Percentiles rank a stretch among this genome's conserved stretches.
Conservation (phyloP, 2,329 filamentous ascomycete genomes). For the Volutella citrinella region DNA sequence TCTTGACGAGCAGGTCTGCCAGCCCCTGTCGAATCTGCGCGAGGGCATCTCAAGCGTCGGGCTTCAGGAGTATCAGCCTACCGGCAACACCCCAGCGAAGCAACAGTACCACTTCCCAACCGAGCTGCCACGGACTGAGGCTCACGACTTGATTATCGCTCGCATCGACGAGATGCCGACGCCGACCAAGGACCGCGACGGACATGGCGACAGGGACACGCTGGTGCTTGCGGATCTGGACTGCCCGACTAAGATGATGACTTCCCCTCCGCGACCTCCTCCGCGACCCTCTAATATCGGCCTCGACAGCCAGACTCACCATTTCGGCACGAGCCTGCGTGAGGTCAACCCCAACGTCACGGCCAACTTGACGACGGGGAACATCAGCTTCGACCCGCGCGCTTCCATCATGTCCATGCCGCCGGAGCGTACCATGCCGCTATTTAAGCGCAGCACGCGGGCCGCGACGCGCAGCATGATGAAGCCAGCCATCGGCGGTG, state of each 20-base stretch:
- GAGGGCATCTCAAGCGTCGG: constrained; percentile 61
- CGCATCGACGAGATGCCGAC: constrained; percentile 33
- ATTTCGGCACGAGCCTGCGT: constrained; percentile 46
- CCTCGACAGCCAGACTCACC: constrained; percentile 26
- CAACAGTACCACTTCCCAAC: constrained; percentile 77
- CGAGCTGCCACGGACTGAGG: constrained; percentile 69
- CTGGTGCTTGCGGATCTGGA: constrained; percentile 41
- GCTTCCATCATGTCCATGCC: constrained; percentile 40
- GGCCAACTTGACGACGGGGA: constrained; percentile 36
- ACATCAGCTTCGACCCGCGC: constrained; percentile 40
- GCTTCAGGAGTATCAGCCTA: constrained; percentile 78
- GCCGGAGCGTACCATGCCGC: constrained; percentile 42
- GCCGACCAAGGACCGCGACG: constrained; percentile 19
- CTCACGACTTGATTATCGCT: constrained; percentile 44
- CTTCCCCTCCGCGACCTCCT: constrained; percentile 30
- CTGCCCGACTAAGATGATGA: constrained; percentile 21
- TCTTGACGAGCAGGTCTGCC: constrained; percentile 58
- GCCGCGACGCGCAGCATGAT: constrained; percentile 34
- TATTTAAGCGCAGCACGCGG: constrained; percentile 45
- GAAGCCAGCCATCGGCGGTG: constrained; percentile 20
- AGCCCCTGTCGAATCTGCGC: constrained; percentile 69
- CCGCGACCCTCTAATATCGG: constrained; percentile 26
- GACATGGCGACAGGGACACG: constrained; percentile 35
- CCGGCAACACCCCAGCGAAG: constrained; percentile 83
- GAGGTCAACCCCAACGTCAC: constrained; percentile 54